Evolutionary conservation across 2,329 filamentous ascomycete species (phyloP), one percentile per base, ranked within the genome.

Genomic region (Pseudogymnoascus sp.): DNA sequence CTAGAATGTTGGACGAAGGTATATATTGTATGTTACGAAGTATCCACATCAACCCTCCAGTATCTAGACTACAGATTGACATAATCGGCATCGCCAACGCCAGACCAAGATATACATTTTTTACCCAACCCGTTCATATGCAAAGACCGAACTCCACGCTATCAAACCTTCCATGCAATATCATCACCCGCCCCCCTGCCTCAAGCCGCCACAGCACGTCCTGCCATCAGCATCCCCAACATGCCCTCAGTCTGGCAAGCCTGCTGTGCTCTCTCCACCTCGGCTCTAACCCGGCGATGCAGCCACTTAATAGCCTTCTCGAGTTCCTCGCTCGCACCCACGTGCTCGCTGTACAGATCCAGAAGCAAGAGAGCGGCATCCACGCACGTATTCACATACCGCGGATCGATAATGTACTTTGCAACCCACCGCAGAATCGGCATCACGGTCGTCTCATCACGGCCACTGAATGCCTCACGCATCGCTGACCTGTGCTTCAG

Each of bases 401-500:
- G 85, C 34, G 93, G 90, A 71, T 97, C 88, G 38, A 86, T 81
- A 67, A 99, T 88, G 74, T 93, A 85, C 67, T 83, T 86, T 72
- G 85, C 84, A 8, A 93, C 81, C 91, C 92, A 97, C 70, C 82
- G 83, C 59, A 99, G 78, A 11, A 97, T 81, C 0, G 93, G 92
- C 72, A 90, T 83, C 4, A 99, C 84, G 0, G 86, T 86, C 39
- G 85, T 78, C 74, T 96, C 91, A 70, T 96, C 89, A 50, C 94
- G 85, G 64, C 86, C 84, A 70, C 88, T 82, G 50, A 99, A 82
- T 4, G 94, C 91, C 35, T 88, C 84, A 57, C 89, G 85, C 63
- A 97, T 80, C 1, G 91, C 93, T 63, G 88, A 91, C 63, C 93
- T 89, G 75, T 99, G 93, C 39, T 90, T 87, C 34, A 99, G 81